A percentile compares a stretch with the other conserved stretches of the same genome.
Conservation (phyloP, 192 early-diverging fungal genomes). For the Coemansia asiatica region DNA sequence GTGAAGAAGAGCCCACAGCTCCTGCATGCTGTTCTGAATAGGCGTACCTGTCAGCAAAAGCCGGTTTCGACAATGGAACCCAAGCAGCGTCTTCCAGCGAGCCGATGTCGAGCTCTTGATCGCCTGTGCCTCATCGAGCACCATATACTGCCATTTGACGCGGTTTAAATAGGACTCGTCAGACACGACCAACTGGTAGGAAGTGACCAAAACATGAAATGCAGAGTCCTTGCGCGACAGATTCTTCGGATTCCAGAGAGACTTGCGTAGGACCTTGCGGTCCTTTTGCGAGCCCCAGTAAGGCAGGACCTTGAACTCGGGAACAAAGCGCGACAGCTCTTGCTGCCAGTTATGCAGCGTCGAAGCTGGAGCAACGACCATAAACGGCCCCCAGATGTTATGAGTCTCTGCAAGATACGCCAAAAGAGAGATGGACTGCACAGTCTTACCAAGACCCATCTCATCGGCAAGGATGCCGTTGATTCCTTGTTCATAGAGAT, state of each 20-base stretch:
- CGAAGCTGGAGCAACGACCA: slow-evolving; percentile 86
- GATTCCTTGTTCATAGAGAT: slow-evolving; percentile 86
- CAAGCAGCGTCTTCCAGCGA: slow-evolving; percentile 85
- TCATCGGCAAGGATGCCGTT: slow-evolving; percentile 90
- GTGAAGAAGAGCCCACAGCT: slow-evolving; percentile 89
- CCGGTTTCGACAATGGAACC: slow-evolving; percentile 82
- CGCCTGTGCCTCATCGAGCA: slow-evolving; percentile 91
- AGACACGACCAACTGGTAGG: slow-evolving; percentile 82
- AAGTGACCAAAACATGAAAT: slow-evolving; percentile 88
- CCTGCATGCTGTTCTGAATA: slow-evolving; percentile 93
- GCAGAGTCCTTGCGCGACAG: slow-evolving; percentile 72
- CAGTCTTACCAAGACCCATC: slow-evolving; percentile 84
- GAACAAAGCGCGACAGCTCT: slow-evolving; percentile 79
- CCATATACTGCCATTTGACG: slow-evolving; percentile 94
- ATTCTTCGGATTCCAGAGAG: slow-evolving; percentile 72
- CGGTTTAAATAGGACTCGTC: slow-evolving; percentile 80
- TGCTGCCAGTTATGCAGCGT: slow-evolving; percentile 93
- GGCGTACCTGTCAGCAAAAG: slow-evolving; percentile 88
- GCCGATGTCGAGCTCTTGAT: slow-evolving; percentile 87
- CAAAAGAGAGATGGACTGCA: slow-evolving; percentile 88
- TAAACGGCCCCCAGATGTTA: slow-evolving; percentile 88
- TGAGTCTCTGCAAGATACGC: slow-evolving; percentile 84
- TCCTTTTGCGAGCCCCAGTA: slow-evolving; percentile 88
- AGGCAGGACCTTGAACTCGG: slow-evolving; percentile 76
- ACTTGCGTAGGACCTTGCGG: slow-evolving; percentile 78